Evolutionary conservation across 495 filamentous ascomycete genomes (phyloP).

Genomic region (Aspergillus carlsbadensis): DNA sequence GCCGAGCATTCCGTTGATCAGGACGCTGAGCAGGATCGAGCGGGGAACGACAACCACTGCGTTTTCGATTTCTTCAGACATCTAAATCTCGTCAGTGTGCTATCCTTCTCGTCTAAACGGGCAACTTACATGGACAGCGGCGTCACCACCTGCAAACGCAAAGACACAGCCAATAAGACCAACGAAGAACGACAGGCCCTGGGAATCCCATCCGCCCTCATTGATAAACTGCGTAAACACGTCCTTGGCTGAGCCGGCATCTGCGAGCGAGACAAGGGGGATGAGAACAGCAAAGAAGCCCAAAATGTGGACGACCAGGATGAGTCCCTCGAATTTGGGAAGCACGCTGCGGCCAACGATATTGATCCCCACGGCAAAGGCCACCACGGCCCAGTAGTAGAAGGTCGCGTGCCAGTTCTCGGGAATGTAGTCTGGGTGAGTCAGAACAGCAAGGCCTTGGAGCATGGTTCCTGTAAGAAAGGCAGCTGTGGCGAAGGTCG

Average conservation of each 20-base stretch:
- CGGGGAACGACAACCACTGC: constrained; percentile 45
- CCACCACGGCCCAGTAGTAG: constrained; percentile 39
- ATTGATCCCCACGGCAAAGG: constrained; percentile 43
- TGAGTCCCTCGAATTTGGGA: constrained; percentile 43
- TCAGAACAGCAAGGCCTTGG: constrained; percentile 40
- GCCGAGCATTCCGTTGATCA: constrained; percentile 50
- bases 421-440: constrained; percentile 32
- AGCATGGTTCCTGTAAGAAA: constrained; percentile 43
- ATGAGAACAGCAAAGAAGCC: constrained; percentile 54
- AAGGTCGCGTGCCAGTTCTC: constrained; percentile 44
- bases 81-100: constrained; percentile 25
- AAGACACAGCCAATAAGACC: constrained; percentile 42
- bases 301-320: constrained; percentile 49
- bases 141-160: constrained; percentile 41
- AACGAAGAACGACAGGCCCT: constrained; percentile 45
- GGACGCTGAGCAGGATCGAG: constrained; percentile 43
- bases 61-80: constrained; percentile 54
- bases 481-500: constrained; percentile 36
- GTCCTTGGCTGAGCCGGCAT: constrained; percentile 35
- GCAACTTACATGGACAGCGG: constrained; percentile 41
- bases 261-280: constrained; percentile 45
- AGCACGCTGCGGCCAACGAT: constrained; percentile 36
- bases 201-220: constrained; percentile 41
- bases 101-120: background rate
- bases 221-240: constrained; percentile 52